A percentile compares a stretch with the other conserved stretches of the same genome.
These are phyloP conservation scores for Cunninghamia lanceolata DNA, from an alignment of 75 land plant genomes.

Conservation along the genomic window DNA sequence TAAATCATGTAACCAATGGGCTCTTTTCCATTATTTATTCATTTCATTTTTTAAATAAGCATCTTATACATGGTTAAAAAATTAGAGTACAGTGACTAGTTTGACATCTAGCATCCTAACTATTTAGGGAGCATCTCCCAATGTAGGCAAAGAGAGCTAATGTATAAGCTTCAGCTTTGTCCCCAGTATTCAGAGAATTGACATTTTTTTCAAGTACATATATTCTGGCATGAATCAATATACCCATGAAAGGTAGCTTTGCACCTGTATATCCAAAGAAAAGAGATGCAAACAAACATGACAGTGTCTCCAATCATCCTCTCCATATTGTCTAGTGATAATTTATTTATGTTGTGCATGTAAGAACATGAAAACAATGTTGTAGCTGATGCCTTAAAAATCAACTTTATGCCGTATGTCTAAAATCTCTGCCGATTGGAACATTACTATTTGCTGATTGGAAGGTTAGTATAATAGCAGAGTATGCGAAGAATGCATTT, in stretches of 20 bases:
- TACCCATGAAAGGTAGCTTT: background rate
- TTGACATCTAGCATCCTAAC: background rate
- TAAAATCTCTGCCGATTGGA: no score
- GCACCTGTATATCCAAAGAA: background rate
- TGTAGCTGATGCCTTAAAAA: no score
- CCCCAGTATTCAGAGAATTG: background rate
- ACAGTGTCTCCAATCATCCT: background rate
- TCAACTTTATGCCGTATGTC: no score
- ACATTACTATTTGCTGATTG: no score
- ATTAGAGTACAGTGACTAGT: background rate
- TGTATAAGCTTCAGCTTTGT: background rate
- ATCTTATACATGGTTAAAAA: background rate
- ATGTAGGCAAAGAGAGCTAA: background rate
- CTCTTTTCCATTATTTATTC: background rate
- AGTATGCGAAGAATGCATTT: no score
- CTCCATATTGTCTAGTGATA: background rate
- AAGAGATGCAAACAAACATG: background rate
- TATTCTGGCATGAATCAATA: background rate
- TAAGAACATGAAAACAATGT: background rate
- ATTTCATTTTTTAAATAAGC: background rate
- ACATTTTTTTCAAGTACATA: background rate
- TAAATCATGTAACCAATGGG: background rate
- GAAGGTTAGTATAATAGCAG: no score
- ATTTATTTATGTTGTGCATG: background rate
- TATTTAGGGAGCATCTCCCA: background rate